phyloP scores from a whole-genome alignment of 371 early-diverging fungal genomes.

The Apophysomyces trapeziformis region DNA sequence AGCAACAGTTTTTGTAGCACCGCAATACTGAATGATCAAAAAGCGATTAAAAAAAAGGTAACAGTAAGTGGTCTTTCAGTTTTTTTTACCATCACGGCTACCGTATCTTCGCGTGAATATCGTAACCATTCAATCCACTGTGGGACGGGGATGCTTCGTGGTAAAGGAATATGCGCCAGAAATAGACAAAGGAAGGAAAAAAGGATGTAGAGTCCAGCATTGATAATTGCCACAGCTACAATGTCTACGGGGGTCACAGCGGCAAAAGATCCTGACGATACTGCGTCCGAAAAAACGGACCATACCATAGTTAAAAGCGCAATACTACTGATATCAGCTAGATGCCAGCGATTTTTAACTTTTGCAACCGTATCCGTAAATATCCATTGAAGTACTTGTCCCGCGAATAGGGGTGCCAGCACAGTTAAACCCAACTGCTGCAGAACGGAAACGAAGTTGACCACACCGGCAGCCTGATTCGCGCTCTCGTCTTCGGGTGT shows the following conservation, averaged over 20 bases:
- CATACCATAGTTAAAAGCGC: constrained; percentile 67
- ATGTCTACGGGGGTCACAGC: constrained; percentile 53
- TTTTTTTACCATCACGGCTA: constrained; percentile 51
- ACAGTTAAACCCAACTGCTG: constrained; percentile 63
- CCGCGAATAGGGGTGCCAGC: constrained; percentile 59
- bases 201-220: constrained; percentile 42
- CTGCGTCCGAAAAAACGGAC: constrained; percentile 72
- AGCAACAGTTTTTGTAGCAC: constrained; percentile 73
- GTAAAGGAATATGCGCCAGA: constrained; percentile 39
- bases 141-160: constrained; percentile 19
- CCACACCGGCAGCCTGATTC: constrained; percentile 37
- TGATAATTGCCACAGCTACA: constrained; percentile 54
- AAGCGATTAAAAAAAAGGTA: neutral
- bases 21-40: constrained; percentile 43
- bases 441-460: constrained; percentile 56
- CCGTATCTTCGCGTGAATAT: constrained; percentile 51
- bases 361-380: constrained; percentile 52
- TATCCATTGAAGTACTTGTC: constrained; percentile 59
- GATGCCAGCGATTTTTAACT: constrained; percentile 48
- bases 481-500: constrained; percentile 39
- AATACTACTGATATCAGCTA: constrained; percentile 57
- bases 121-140: constrained; percentile 32
- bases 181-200: constrained; percentile 43
- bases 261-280: constrained; percentile 48
- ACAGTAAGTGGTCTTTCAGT: neutral